Evolutionary conservation across 345 rosid species (phyloP).

Genomic region (Gossypium rotundifolium): DNA sequence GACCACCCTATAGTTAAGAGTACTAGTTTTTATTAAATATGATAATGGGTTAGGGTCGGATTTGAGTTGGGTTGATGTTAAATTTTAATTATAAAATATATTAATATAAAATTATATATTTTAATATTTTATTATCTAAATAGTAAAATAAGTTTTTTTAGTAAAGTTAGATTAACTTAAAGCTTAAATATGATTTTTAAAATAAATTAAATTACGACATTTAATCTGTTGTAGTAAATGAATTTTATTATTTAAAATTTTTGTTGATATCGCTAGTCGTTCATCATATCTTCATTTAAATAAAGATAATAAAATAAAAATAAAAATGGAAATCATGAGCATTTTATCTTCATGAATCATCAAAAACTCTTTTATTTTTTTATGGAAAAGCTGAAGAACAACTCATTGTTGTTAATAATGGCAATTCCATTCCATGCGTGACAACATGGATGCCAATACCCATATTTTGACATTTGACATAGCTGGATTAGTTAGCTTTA

Average conservation of each 20-base stretch:
- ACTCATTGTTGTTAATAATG: background rate
- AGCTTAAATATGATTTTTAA: no score
- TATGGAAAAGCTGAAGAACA: background rate
- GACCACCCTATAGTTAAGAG: background rate
- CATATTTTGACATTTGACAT: background rate
- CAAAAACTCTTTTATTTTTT: background rate
- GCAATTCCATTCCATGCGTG: background rate
- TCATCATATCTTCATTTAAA: background rate
- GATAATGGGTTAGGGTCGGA: no score
- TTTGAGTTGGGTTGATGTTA: no score
- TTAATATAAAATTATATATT: no score
- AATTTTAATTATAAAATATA: no score
- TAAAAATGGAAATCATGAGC: background rate
- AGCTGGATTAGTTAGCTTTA: background rate
- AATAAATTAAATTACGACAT: no score
- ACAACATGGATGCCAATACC: slow-evolving; percentile 1
- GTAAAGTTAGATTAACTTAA: no score
- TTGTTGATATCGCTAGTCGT: background rate
- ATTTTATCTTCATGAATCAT: background rate
- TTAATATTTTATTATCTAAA: no score
- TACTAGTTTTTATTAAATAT: no score
- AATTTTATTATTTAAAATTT: no score
- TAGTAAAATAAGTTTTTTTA: no score
- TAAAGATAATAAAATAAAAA: background rate
- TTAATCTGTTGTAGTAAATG: no score